A percentile compares a stretch with the other conserved stretches of the same genome.
Evolutionary conservation across 202 grass and related monocot genomes (phyloP).

Genomic region (Panicum hallii): DNA sequence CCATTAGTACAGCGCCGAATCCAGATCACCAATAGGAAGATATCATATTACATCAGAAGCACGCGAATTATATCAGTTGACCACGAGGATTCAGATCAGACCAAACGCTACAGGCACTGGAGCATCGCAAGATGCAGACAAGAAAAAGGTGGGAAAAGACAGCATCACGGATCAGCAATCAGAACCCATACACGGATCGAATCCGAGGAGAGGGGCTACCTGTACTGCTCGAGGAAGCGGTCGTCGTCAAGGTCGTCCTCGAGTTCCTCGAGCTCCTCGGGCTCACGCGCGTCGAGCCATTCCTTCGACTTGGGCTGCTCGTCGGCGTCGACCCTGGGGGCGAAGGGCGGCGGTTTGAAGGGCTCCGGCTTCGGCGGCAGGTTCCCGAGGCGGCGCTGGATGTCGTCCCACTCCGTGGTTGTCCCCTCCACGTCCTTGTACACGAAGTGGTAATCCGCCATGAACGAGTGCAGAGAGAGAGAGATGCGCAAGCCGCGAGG

Average conservation of each 20-base stretch:
- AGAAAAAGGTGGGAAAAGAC: not conserved
- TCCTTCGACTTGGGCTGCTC: slow-evolving; percentile 78
- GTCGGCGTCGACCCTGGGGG: slow-evolving; percentile 66
- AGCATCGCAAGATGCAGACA: not conserved
- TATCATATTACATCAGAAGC: slow-evolving; percentile 12
- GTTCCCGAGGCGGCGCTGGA: slow-evolving; percentile 89
- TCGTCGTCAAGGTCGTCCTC: slow-evolving; percentile 91
- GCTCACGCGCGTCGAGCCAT: slow-evolving; percentile 76
- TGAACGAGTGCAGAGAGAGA: slow-evolving; percentile 32
- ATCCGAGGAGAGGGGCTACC: slow-evolving; percentile 35
- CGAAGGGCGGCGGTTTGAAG: slow-evolving; percentile 85
- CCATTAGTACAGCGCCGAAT: not conserved
- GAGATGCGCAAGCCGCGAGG: slow-evolving; percentile 16
- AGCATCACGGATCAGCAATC: slow-evolving; percentile 28
- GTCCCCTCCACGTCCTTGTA: slow-evolving; percentile 97
- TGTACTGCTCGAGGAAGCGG: slow-evolving; percentile 95
- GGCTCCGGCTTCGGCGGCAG: slow-evolving; percentile 80
- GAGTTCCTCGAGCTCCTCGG: slow-evolving; percentile 85
- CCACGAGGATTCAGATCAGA: not conserved
- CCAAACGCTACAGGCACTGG: not conserved
- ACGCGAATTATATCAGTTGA: not conserved
- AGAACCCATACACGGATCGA: slow-evolving; percentile 18
- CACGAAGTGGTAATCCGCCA: slow-evolving; percentile 97
- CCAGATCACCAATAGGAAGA: not conserved
- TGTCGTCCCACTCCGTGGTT: slow-evolving; percentile 96